phyloP scores from a whole-genome alignment of 495 filamentous ascomycete species.

The Penicillium lagena region DNA sequence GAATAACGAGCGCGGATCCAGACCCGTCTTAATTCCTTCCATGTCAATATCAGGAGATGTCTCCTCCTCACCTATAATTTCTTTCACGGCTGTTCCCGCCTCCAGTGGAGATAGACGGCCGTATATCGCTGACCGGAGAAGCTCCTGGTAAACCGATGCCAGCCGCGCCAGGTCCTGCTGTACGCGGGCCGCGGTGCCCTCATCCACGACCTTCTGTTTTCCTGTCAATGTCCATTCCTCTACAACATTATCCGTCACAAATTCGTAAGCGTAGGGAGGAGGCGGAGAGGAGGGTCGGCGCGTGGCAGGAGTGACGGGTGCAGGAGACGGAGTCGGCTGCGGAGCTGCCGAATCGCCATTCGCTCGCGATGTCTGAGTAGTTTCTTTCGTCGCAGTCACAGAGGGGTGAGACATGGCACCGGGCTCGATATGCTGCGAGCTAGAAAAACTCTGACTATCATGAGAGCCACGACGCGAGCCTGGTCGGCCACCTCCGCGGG shows the following conservation, averaged over 20 bases:
- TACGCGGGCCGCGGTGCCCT: constrained; percentile 45
- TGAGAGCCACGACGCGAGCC: constrained; percentile 25
- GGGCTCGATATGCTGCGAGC: constrained; percentile 21
- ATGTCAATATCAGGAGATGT: constrained; percentile 33
- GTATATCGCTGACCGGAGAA: constrained; percentile 66
- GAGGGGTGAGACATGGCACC: constrained; percentile 35
- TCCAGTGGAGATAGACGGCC: constrained; percentile 58
- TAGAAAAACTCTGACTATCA: constrained; percentile 26
- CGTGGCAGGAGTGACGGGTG: constrained; percentile 18
- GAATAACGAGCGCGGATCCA: constrained; percentile 66
- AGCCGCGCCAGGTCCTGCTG: constrained; percentile 61
- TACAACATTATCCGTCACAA: constrained; percentile 43
- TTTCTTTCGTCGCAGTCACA: constrained; percentile 19
- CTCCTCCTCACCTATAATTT: constrained; percentile 59
- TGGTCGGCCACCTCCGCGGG: constrained; percentile 33
- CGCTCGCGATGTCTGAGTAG: constrained; percentile 15
- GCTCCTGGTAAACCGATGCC: constrained; percentile 74
- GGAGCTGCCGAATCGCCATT: constrained; percentile 14
- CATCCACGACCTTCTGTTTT: constrained; percentile 37
- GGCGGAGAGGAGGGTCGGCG: constrained; percentile 16
- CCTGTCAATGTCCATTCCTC: constrained; percentile 45
- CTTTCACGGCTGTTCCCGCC: constrained; percentile 64
- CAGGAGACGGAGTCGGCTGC: constrained; percentile 19
- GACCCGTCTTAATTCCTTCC: constrained; percentile 19
- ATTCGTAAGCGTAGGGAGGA: constrained; percentile 49